These are phyloP conservation scores for Aspergillus transmontanensis DNA, from an alignment of 2,329 filamentous ascomycete species.

Conservation along the genomic window DNA sequence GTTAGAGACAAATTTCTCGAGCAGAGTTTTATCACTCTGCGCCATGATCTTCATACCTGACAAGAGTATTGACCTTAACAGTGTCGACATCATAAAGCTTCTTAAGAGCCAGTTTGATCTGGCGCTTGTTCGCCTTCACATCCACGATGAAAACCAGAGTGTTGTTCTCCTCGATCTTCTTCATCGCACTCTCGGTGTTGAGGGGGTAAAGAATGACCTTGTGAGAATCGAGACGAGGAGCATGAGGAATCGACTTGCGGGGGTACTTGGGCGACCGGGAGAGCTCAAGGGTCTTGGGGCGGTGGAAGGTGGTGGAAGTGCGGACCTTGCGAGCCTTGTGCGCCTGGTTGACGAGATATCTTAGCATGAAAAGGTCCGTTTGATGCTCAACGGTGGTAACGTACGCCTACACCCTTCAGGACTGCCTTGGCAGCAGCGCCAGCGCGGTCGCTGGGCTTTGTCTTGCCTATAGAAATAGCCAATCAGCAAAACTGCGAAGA, in stretches of 20 bases:
- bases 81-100: constrained; percentile 98
- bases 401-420: constrained; percentile 94
- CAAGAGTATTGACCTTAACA: constrained; percentile 99
- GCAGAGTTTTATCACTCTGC: background rate
- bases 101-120: constrained; percentile 98
- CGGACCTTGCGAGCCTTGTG: constrained; percentile 94
- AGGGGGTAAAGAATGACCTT: constrained; percentile 97
- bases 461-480: constrained; percentile 37
- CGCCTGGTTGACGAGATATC: constrained; percentile 51
- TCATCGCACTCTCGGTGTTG: constrained; percentile 99
- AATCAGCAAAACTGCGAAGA: constrained; percentile 6
- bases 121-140: constrained; percentile 98
- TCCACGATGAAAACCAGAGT: constrained; percentile 98
- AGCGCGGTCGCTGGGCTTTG: constrained; percentile 75
- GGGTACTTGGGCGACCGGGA: constrained; percentile 93
- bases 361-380: constrained; percentile 13
- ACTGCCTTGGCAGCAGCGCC: constrained; percentile 92
- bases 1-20: constrained; percentile 7
- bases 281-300: constrained; percentile 92
- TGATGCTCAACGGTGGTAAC: constrained; percentile 42
- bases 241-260: constrained; percentile 89
- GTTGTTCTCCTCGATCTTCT: constrained; percentile 99
- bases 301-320: constrained; percentile 92
- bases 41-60: constrained; percentile 65
- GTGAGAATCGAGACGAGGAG: constrained; percentile 91